These are phyloP conservation scores for Anastatica hierochuntica DNA, from an alignment of 345 rosid genomes.

Conservation along the genomic window DNA sequence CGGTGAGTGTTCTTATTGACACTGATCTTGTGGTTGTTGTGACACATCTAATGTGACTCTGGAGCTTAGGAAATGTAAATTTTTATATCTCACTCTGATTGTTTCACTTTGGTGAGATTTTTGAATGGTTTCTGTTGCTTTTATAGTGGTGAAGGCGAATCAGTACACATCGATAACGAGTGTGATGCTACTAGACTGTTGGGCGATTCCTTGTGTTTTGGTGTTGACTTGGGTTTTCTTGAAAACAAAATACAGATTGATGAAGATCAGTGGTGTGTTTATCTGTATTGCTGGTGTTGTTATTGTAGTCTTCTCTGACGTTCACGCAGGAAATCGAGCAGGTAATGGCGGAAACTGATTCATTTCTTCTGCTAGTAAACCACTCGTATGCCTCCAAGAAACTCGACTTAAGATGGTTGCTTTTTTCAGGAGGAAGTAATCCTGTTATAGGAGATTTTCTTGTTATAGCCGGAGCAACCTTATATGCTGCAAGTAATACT, in stretches of 20 bases:
- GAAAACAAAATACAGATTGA: constrained; percentile 64
- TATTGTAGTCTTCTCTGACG: constrained; percentile 84
- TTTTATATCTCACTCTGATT: too few relatives aligned
- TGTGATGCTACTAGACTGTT: constrained; percentile 88
- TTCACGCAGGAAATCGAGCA: constrained; percentile 62
- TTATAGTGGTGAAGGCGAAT: constrained; percentile 83
- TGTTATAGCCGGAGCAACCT: constrained; percentile 61
- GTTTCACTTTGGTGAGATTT: too few relatives aligned
- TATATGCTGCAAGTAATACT: constrained; percentile 59
- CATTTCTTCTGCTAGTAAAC: neutral
- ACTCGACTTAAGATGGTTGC: neutral
- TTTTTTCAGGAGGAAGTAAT: constrained; percentile 48
- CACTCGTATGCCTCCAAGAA: neutral
- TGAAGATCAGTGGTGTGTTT: constrained; percentile 65
- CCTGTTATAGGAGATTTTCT: constrained; percentile 65
- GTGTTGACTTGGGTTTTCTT: constrained; percentile 70
- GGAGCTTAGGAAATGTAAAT: too few relatives aligned
- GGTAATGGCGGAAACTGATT: constrained; percentile 28
- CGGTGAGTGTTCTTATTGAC: constrained; percentile 40
- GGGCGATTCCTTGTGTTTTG: constrained; percentile 88
- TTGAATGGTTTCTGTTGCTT: constrained; percentile 4
- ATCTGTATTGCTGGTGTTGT: constrained; percentile 77
- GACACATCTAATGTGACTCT: too few relatives aligned
- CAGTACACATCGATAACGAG: constrained; percentile 86
- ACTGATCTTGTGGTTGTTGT: too few relatives aligned